Conservation (phyloP, 768 basidiomycete genomes). For the Phylloporus scabripes region DNA sequence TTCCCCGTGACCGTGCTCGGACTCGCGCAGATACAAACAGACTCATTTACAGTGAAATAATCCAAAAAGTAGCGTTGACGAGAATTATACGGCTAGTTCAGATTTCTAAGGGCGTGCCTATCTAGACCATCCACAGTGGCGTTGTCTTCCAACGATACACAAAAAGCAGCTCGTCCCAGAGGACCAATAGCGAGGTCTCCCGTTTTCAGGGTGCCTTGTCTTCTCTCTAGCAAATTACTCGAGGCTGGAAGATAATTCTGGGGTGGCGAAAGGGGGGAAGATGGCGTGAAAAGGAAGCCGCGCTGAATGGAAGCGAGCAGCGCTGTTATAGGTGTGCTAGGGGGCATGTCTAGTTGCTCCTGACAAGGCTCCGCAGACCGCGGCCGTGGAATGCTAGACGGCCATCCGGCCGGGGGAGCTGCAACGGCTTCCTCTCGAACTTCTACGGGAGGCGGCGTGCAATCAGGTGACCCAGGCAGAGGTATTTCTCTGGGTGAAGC, state of each 20-base stretch:
- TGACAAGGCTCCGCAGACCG: slow-evolving; percentile 1
- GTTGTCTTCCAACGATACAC: slow-evolving; percentile 9
- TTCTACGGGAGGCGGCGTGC: slow-evolving; percentile 1
- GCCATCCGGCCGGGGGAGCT: background rate
- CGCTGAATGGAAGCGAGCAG: slow-evolving; percentile 57
- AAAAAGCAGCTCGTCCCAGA: slow-evolving; percentile 3
- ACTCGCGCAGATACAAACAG: background rate
- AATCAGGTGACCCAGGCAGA: slow-evolving; percentile 18
- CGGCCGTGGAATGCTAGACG: background rate
- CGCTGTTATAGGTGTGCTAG: slow-evolving; percentile 62
- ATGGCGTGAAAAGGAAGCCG: slow-evolving; percentile 63
- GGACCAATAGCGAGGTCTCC: background rate
- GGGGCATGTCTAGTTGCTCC: slow-evolving; percentile 5
- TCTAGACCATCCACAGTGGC: slow-evolving; percentile 10
- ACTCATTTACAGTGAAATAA: background rate
- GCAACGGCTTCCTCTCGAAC: slow-evolving; percentile 2
- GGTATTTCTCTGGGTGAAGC: slow-evolving; percentile 16
- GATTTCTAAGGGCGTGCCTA: slow-evolving; percentile 22
- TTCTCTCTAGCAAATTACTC: slow-evolving; percentile 4
- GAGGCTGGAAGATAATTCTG: slow-evolving; percentile 34
- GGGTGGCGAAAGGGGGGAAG: slow-evolving; percentile 56
- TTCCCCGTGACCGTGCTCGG: background rate
- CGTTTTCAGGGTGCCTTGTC: background rate
- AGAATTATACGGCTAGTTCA: slow-evolving; percentile 17
- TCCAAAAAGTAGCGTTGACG: slow-evolving; percentile 5